Base-by-base conservation (phyloP, 129 eudicot species). In the Escallonia rubra region DNA sequence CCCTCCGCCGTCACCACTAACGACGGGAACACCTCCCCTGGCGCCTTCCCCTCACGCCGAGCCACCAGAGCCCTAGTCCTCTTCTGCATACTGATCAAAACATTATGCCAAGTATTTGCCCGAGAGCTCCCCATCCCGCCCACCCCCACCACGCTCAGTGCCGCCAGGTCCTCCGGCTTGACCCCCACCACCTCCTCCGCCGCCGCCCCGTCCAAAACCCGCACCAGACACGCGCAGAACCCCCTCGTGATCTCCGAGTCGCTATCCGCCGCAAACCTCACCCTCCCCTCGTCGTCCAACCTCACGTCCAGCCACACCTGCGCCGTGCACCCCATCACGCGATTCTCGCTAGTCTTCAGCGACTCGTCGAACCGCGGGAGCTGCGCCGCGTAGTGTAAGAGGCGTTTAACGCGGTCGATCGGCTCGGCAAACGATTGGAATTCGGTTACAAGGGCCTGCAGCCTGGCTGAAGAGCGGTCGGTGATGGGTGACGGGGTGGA, bases 301-400 rank as follows among this genome's bases (percentile, higher is more conserved):
- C 51, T 60, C 62, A 78, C 96, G 43, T 72, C 76, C 5, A 93
- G 72, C 99, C 99, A 93, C 11, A 93, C 99, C 85, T 80, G 96
- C 1, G 99, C 89, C 52, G 95, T 86, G 57, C 99, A 93, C n/a
- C 99, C 99, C 70, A 87, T 89, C 3, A 93, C 99, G 3, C 96
- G 90, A 61, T 89, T 89, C 6, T 74, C 73, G 1, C 71, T 23
- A 10, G 59, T 53, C 66, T 76, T 83, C 13, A 72, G 34, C 14
- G 86, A 69, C 1, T 76, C 88, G 2, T 78, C 82, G 10, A 77
- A 62, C 23, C 66, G 57, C 34, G 84, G 81, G 3, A 87, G 67
- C 0, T 34, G 57, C 10, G 63, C 59, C 23, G 95, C 88, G 76
- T 84, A 84, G 62, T 70, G 79, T 0, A 93, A 38, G 4, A 93